These are phyloP conservation scores for Atalantia buxifolia DNA, from an alignment of 345 rosid species.

Conservation along the genomic window DNA sequence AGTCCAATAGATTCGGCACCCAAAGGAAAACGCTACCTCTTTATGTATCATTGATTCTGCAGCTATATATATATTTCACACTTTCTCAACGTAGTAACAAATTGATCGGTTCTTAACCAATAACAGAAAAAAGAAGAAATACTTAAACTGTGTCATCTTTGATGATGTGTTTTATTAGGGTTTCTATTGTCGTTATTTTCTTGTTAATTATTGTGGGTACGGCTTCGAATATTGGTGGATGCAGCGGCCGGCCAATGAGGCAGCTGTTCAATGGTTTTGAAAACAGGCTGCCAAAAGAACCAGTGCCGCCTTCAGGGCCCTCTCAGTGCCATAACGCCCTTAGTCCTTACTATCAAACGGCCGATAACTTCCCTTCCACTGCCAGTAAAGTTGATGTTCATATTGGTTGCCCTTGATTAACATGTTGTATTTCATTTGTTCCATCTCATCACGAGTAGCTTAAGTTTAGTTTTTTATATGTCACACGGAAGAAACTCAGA, in stretches of 20 bases:
- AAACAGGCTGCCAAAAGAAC: constrained; percentile 45
- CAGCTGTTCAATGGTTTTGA: constrained; percentile 9
- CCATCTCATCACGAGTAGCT: too few species aligned
- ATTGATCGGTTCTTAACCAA: too few species aligned
- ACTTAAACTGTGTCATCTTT: background rate
- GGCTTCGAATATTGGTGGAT: constrained; percentile 18
- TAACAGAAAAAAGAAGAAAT: too few species aligned
- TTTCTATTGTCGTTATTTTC: background rate
- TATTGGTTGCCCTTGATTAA: constrained; percentile 28
- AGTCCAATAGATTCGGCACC: background rate
- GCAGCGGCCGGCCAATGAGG: constrained; percentile 10
- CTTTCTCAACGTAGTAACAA: background rate
- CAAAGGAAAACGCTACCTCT: background rate
- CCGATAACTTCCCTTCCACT: constrained; percentile 7
- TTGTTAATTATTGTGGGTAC: background rate
- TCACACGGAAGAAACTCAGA: too few species aligned
- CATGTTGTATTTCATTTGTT: too few species aligned
- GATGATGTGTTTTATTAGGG: background rate
- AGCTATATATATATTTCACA: background rate
- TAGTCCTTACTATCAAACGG: constrained; percentile 18
- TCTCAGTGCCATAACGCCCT: constrained; percentile 50
- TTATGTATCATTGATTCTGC: background rate
- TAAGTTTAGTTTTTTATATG: too few species aligned
- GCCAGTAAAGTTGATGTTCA: background rate
- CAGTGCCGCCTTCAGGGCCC: constrained; percentile 62